Evolutionary conservation across 768 basidiomycete species (phyloP).

Genomic region (Mycena rebaudengoi): DNA sequence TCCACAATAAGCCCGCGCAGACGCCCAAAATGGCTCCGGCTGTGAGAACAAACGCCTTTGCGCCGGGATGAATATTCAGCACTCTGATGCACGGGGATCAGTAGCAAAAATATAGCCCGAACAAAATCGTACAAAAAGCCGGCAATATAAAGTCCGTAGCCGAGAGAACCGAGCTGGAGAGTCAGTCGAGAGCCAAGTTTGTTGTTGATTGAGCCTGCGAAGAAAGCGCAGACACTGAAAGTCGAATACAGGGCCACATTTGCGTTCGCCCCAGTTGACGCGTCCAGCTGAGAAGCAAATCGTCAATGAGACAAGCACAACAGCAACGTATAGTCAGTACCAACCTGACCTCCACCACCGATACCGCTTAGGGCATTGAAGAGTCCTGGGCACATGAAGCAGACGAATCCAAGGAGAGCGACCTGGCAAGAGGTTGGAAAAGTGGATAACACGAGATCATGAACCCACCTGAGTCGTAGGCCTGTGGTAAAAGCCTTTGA

Average conservation of each 20-base stretch:
- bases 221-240: conserved; percentile 32
- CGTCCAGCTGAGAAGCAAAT: not conserved
- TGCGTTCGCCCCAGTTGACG: conserved; percentile 60
- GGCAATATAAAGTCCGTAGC: conserved; percentile 70
- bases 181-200: conserved; percentile 80
- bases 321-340: too few relatives aligned
- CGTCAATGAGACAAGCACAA: too few relatives aligned
- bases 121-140: conserved; percentile 67
- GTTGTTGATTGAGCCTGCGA: conserved; percentile 76
- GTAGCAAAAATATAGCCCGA: not conserved
- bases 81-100: conserved; percentile 51
- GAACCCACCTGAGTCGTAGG: conserved; percentile 56
- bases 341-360: conserved; percentile 79
- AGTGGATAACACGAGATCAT: not conserved
- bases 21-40: conserved; percentile 79
- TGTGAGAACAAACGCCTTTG: conserved; percentile 70
- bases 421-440: conserved; percentile 36
- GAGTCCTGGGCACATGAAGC: conserved; percentile 65
- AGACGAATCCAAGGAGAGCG: conserved; percentile 65
- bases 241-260: conserved; percentile 72
- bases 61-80: conserved; percentile 72
- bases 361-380: conserved; percentile 85
- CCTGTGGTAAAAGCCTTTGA: conserved; percentile 60
- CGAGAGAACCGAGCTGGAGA: conserved; percentile 75
- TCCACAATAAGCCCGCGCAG: conserved; percentile 79